Evolutionary conservation across 306 rosid species (phyloP).

Genomic region (Cucumis hystrix): DNA sequence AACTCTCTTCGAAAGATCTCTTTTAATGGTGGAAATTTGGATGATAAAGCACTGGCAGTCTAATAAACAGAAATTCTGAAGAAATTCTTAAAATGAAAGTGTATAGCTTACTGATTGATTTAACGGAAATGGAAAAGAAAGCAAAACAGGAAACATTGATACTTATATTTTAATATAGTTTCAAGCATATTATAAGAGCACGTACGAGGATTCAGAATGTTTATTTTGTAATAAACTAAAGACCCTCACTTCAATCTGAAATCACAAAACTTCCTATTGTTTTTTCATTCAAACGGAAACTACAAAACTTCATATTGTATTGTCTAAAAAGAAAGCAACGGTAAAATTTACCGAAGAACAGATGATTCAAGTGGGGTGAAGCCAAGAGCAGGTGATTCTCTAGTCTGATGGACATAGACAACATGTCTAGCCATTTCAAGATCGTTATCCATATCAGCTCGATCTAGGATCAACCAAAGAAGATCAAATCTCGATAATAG

Average conservation of each 20-base stretch:
- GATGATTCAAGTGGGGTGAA: slow-evolving; percentile 94
- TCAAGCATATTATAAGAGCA: neutral
- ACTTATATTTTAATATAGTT: neutral
- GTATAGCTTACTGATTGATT: neutral
- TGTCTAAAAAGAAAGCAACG: slow-evolving; percentile 1
- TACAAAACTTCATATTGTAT: neutral
- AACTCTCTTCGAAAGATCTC: neutral
- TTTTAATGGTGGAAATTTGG: neutral
- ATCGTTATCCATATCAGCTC: slow-evolving; percentile 96
- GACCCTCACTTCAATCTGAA: slow-evolving; percentile 1
- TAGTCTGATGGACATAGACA: slow-evolving; percentile 86
- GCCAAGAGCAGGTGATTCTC: slow-evolving; percentile 84
- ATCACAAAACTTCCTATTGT: neutral
- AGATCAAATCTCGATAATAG: slow-evolving; percentile 91
- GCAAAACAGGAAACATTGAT: neutral
- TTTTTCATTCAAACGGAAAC: neutral
- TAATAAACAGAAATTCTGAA: neutral
- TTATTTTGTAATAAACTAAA: neutral
- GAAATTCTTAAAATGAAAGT: neutral
- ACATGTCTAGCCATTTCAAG: slow-evolving; percentile 98
- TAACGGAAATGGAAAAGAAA: neutral
- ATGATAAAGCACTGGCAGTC: neutral
- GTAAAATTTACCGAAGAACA: slow-evolving; percentile 64
- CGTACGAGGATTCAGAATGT: neutral
- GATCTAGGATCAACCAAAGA: slow-evolving; percentile 93